Base-by-base conservation (phyloP, 768 basidiomycete species). In the Candolleomyces eurysporus region DNA sequence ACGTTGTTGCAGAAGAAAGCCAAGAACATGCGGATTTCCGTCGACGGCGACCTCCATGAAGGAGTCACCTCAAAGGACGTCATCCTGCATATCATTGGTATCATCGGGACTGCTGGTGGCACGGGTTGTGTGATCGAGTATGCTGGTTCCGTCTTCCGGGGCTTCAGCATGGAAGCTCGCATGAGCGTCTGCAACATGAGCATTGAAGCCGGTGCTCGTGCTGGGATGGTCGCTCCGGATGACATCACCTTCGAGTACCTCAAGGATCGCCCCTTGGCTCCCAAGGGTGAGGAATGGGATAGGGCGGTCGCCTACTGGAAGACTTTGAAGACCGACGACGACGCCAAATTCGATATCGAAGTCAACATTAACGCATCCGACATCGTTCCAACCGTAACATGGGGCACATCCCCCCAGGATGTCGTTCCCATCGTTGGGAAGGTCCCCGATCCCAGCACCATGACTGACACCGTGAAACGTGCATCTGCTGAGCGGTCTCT, bases 141-240 rank as follows among this genome's bases (percentile, higher is more conserved):
- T 69, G 86, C 91, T 60, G 94, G 94, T n/a, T 90, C 89, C 8
- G 89, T 92, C 58, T 91, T 94, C 76, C 88, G 91, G 61, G 82
- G 79, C 19, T 87, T 94, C 69, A 89, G 88, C 68, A 93, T 95
- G 91, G 94, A 96, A 73, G 92, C 90, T 43, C 86, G 93, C 54
- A 93, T 91, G 90, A 91, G 88, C 68, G 87, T 88, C 63, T 94
- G 93, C 77, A 96, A 96, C 76, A 95, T 96, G 94, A 94, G 92
- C 61, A 95, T 96, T 69, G 94, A 96, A 73, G 94, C 88, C 59
- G 94, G 94, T 68, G 94, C 94, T 66, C 85, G 94, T 68, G 94
- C 94, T 11, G 93, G 93, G 56, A 94, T 96, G 92, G 83, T 96
- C 60, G 93, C 92, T 17, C 93, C 94, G 1, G 94, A 96, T 70